A percentile compares a stretch with the other conserved stretches of the same genome.
These are phyloP conservation scores for Scutellaria galericulata DNA, from an alignment of 257 asterid genomes.

Conservation along the genomic window DNA sequence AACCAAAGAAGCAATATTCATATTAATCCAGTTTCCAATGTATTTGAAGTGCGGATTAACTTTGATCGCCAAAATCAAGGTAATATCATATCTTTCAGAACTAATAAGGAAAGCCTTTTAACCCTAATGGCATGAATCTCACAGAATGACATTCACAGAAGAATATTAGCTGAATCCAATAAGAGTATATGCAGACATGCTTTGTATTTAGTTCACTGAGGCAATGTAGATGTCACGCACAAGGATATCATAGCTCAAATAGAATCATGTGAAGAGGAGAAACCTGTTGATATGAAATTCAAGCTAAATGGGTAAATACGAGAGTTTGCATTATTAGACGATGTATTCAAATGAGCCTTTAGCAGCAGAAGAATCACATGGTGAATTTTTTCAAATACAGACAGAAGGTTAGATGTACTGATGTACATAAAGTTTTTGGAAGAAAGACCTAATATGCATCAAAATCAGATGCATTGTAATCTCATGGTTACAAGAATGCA, in stretches of 20 bases:
- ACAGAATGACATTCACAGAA: constrained; percentile 4
- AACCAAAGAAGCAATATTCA: not conserved
- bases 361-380: not conserved
- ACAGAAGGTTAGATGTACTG: not conserved
- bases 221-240: not conserved
- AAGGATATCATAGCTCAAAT: not conserved
- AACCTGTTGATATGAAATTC: not conserved
- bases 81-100: constrained; percentile 9
- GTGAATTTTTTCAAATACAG: not conserved
- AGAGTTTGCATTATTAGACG: constrained; percentile 4
- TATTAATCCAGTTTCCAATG: not conserved
- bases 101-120: not conserved
- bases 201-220: not conserved
- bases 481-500: not conserved
- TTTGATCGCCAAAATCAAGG: not conserved
- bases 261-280: not conserved
- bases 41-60: not conserved
- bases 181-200: not conserved
- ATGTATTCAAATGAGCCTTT: not conserved
- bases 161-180: not conserved
- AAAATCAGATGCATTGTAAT: not conserved
- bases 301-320: not conserved
- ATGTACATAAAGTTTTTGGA: not conserved
- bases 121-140: not conserved
- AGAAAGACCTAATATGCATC: not conserved